Conservation (phyloP, 768 basidiomycete species). For the Tylopilus sp. region DNA sequence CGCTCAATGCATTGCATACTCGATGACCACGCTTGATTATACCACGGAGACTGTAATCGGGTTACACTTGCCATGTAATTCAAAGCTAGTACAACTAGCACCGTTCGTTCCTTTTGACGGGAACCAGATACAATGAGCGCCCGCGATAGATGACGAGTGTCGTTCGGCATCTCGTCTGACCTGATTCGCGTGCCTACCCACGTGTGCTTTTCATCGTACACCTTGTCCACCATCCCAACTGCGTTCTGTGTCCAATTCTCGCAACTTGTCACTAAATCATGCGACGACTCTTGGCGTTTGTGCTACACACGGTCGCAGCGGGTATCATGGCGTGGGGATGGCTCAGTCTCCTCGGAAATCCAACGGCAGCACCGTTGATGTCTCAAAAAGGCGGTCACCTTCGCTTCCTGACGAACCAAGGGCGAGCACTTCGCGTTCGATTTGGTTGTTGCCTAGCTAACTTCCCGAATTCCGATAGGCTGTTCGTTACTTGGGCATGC, state of each 20-base stretch:
- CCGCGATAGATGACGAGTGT: neutral
- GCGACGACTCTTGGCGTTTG: slow-evolving; percentile 16
- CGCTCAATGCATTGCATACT: slow-evolving; percentile 57
- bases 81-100: no score
- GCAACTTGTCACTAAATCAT: neutral
- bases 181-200: neutral
- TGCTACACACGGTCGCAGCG: slow-evolving; percentile 33
- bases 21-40: no score
- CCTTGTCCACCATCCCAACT: neutral
- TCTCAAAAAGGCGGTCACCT: slow-evolving; percentile 60
- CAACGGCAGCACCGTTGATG: slow-evolving; percentile 31
- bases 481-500: slow-evolving; percentile 38
- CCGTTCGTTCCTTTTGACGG: no score
- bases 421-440: no score
- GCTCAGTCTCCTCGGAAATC: slow-evolving; percentile 13
- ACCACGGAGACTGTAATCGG: no score
- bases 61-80: no score
- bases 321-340: slow-evolving; percentile 39
- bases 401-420: slow-evolving; percentile 77
- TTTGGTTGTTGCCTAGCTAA: no score
- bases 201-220: neutral
- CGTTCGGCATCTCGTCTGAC: neutral
- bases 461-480: slow-evolving; percentile 1
- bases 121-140: neutral
- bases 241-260: neutral